Conservation (phyloP, 108 stramenopile species). For the Nannochloropsis oceanica region DNA sequence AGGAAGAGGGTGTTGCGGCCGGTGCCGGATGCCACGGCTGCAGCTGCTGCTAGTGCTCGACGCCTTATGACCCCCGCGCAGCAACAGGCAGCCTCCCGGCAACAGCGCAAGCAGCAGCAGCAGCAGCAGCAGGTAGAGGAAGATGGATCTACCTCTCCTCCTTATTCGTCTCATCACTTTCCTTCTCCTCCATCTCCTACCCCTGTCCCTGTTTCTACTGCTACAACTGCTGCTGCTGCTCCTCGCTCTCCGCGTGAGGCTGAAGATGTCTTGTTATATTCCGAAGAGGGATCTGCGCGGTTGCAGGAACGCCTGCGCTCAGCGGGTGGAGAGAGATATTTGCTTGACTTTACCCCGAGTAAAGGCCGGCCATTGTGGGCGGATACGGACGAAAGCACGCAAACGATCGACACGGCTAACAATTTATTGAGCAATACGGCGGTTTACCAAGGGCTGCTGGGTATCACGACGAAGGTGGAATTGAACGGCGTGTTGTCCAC, state of each 20-base stretch:
- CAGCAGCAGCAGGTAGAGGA: neutral
- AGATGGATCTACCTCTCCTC: neutral
- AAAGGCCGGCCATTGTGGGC: slow-evolving; percentile 20
- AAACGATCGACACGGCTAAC: slow-evolving; percentile 17
- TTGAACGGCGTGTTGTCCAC: slow-evolving; percentile 2
- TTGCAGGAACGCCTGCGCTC: neutral
- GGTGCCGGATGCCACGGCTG: neutral
- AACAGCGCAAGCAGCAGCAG: neutral
- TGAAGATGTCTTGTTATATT: neutral
- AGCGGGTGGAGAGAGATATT: slow-evolving; percentile 5
- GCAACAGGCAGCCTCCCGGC: neutral
- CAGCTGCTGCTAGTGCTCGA: neutral
- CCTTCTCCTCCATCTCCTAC: neutral
- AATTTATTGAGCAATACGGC: slow-evolving; percentile 8
- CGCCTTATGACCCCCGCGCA: neutral
- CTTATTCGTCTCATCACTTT: neutral
- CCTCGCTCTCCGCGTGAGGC: neutral
- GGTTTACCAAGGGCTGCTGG: slow-evolving; percentile 9
- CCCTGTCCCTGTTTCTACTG: too few relatives aligned
- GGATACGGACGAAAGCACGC: slow-evolving; percentile 16
- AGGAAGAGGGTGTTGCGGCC: neutral
- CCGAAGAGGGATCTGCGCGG: neutral
- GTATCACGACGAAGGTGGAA: slow-evolving; percentile 16
- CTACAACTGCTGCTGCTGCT: neutral
- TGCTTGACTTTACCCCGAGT: slow-evolving; percentile 9